phyloP scores from a whole-genome alignment of 495 filamentous ascomycete species.

The Hypoxylon lienhwacheense region DNA sequence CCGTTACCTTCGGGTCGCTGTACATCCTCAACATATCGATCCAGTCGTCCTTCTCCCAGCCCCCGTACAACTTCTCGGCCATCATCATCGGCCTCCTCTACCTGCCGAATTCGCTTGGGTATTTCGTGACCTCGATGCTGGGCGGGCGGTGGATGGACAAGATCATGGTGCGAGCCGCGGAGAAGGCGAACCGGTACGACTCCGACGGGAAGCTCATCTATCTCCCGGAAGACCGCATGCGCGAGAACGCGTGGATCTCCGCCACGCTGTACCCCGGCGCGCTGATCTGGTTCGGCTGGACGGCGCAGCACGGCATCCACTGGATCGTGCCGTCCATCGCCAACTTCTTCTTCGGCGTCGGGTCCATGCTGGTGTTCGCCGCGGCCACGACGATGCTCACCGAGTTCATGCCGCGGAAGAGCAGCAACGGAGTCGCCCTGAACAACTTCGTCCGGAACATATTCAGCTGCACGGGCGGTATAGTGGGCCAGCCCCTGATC shows the following conservation, averaged over 20 bases:
- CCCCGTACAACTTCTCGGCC: constrained; percentile 74
- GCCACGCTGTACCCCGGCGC: constrained; percentile 74
- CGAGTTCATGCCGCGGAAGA: constrained; percentile 80
- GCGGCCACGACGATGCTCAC: constrained; percentile 80
- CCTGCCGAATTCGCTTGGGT: constrained; percentile 78
- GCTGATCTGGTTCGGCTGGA: constrained; percentile 64
- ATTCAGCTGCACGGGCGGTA: constrained; percentile 73
- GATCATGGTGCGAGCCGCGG: constrained; percentile 85
- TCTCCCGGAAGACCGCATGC: constrained; percentile 85
- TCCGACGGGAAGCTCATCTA: constrained; percentile 68
- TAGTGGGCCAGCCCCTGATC: constrained; percentile 77
- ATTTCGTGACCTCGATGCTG: constrained; percentile 68
- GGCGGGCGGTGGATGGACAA: constrained; percentile 86
- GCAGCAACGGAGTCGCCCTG: constrained; percentile 77
- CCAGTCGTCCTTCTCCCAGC: constrained; percentile 68
- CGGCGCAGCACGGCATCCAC: constrained; percentile 43
- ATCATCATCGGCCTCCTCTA: constrained; percentile 81
- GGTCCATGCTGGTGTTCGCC: constrained; percentile 86
- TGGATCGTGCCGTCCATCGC: constrained; percentile 63
- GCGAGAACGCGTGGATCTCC: constrained; percentile 85
- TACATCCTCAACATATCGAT: constrained; percentile 89
- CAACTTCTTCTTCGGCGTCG: constrained; percentile 87
- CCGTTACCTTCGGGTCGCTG: constrained; percentile 77
- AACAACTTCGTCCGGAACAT: constrained; percentile 89
- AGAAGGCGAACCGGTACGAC: constrained; percentile 70